phyloP scores from a whole-genome alignment of 345 rosid species.

The Acer yangbiense region DNA sequence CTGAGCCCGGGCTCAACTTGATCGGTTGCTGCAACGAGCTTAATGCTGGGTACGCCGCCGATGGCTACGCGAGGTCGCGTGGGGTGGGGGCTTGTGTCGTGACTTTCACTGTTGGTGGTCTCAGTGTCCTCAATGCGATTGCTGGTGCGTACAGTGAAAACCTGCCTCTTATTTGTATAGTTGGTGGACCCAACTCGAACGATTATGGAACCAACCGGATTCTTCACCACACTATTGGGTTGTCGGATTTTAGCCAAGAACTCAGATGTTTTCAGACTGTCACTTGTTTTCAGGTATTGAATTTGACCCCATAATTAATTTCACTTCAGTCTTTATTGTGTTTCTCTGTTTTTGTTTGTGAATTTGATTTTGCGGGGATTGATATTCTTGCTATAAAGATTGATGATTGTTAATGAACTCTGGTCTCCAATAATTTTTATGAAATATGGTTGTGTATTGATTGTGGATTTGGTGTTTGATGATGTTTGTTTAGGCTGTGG shows the following conservation, averaged over 20 bases:
- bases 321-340: background rate
- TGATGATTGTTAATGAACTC: background rate
- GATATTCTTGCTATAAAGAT: background rate
- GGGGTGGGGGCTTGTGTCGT: slow-evolving; percentile 86
- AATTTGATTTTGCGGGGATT: background rate
- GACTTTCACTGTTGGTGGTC: slow-evolving; percentile 85
- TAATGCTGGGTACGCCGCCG: slow-evolving; percentile 85
- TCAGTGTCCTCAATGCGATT: slow-evolving; percentile 71
- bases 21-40: slow-evolving; percentile 88
- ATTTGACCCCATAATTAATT: background rate
- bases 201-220: slow-evolving; percentile 83
- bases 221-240: slow-evolving; percentile 77
- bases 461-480: background rate
- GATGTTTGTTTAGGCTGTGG: slow-evolving; percentile 52
- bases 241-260: slow-evolving; percentile 81
- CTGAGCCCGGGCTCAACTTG: slow-evolving; percentile 65
- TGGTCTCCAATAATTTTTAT: background rate
- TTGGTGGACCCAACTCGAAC: slow-evolving; percentile 85
- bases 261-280: slow-evolving; percentile 68
- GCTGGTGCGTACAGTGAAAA: slow-evolving; percentile 88
- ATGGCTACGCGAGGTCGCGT: slow-evolving; percentile 71
- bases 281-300: slow-evolving; percentile 66
- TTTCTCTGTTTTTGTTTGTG: background rate
- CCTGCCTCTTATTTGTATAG: slow-evolving; percentile 75
- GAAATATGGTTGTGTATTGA: background rate